These are phyloP conservation scores for Grosmannia serpens DNA, from an alignment of 2,329 filamentous ascomycete genomes.

Conservation along the genomic window DNA sequence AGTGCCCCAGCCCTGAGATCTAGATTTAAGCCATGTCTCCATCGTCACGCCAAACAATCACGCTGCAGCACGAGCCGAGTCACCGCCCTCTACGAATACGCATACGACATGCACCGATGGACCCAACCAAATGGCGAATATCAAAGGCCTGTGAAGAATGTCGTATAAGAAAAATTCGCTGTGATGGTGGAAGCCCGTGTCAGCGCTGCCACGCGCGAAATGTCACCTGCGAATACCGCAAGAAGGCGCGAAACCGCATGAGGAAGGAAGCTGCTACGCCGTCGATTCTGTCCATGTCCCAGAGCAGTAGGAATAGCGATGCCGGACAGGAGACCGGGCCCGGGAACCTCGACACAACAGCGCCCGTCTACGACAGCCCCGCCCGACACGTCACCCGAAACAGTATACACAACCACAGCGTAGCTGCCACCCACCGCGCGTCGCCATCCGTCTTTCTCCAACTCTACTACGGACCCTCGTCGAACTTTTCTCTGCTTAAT, in stretches of 20 bases:
- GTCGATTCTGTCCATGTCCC: background rate
- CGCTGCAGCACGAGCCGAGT: no score
- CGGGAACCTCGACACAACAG: background rate
- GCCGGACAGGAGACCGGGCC: background rate
- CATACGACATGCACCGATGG: conserved; percentile 2
- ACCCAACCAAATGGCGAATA: conserved; percentile 10
- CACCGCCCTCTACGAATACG: background rate
- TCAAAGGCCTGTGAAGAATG: conserved; percentile 13
- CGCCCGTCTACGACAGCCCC: background rate
- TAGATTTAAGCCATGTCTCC: no score
- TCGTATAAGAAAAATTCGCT: conserved; percentile 11
- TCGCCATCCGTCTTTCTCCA: conserved; percentile 11
- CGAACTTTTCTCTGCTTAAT: conserved; percentile 11
- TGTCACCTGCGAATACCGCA: conserved; percentile 10
- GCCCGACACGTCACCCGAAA: background rate
- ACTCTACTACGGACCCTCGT: conserved; percentile 13
- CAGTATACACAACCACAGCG: conserved; percentile 8
- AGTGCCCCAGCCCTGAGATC: no score
- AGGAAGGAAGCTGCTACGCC: background rate
- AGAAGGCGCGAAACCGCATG: conserved; percentile 11
- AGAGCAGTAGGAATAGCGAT: background rate
- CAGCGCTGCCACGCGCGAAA: conserved; percentile 9
- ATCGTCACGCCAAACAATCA: no score
- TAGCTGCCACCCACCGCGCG: conserved; percentile 10
- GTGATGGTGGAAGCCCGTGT: conserved; percentile 11